Evolutionary conservation across 2,329 filamentous ascomycete species (phyloP).

Genomic region (Setomelanomma holmii): DNA sequence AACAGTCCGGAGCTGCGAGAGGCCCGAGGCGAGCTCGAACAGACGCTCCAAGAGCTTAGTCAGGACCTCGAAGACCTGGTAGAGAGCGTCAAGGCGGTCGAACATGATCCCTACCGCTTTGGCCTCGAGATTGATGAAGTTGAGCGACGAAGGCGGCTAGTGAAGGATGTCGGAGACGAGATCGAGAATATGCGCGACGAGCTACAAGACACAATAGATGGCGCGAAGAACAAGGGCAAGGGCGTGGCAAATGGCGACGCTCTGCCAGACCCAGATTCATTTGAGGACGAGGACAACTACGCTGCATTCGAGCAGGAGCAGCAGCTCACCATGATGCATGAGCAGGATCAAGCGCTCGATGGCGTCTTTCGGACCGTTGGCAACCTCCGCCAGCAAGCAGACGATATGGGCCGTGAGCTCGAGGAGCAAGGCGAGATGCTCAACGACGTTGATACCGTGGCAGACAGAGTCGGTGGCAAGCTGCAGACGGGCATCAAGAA

Average conservation of each 20-base stretch:
- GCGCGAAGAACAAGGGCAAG: constrained; percentile 48
- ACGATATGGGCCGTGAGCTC: constrained; percentile 94
- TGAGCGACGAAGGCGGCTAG: constrained; percentile 77
- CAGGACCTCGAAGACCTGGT: constrained; percentile 89
- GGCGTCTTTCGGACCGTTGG: constrained; percentile 93
- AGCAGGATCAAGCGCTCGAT: constrained; percentile 93
- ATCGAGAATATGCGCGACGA: constrained; percentile 89
- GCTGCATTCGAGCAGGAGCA: constrained; percentile 88
- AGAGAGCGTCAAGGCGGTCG: constrained; percentile 84
- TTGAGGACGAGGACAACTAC: constrained; percentile 68
- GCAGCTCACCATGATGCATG: constrained; percentile 88
- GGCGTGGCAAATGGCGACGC: constrained; percentile 52
- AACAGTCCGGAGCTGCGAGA: constrained; percentile 69
- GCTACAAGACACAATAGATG: constrained; percentile 67
- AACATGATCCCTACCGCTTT: constrained; percentile 85
- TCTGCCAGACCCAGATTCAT: constrained; percentile 67
- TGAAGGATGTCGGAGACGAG: constrained; percentile 88
- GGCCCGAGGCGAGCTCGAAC: constrained; percentile 76
- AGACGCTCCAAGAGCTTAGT: constrained; percentile 74
- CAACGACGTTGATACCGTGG: constrained; percentile 81
- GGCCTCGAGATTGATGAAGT: constrained; percentile 86
- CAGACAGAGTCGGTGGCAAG: constrained; percentile 85
- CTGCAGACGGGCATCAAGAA: constrained; percentile 86
- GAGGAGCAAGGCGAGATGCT: constrained; percentile 94
- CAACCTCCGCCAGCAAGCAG: constrained; percentile 85